These are phyloP conservation scores for Aspergillus luchuensis DNA, from an alignment of 2,329 filamentous ascomycete genomes.

Conservation along the genomic window DNA sequence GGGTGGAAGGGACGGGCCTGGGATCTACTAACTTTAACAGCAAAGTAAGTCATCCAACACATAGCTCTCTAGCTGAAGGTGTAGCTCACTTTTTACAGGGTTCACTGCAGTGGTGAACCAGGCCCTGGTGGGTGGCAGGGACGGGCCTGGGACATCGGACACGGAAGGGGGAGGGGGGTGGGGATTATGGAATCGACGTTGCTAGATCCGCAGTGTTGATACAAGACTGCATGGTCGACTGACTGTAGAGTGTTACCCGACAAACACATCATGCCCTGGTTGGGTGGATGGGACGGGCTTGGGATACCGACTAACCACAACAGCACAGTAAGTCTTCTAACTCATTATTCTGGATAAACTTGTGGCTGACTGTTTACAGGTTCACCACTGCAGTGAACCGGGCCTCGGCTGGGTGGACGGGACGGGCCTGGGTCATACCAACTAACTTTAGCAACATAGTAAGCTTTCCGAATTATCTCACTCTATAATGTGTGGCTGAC, in stretches of 20 bases:
- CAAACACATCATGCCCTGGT: constrained; percentile 2
- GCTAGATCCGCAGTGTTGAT: no score
- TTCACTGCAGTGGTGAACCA: background rate
- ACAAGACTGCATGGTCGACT: background rate
- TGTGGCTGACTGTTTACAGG: no score
- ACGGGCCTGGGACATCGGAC: background rate
- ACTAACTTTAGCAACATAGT: no score
- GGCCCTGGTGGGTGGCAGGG: constrained; percentile 6
- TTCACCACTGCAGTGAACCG: background rate
- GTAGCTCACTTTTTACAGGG: background rate
- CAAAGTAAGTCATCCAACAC: background rate
- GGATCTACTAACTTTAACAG: background rate
- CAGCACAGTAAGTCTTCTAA: no score
- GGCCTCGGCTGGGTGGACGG: constrained; percentile 12
- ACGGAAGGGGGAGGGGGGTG: no score
- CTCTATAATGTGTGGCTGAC: no score
- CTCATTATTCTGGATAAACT: no score
- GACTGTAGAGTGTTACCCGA: no score
- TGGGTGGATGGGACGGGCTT: constrained; percentile 7
- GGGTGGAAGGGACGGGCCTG: constrained; percentile 18
- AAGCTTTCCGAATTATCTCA: no score
- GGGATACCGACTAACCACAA: background rate
- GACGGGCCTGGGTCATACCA: constrained; percentile 10
- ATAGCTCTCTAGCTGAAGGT: no score
- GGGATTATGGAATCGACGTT: background rate